Evolutionary conservation across 129 eudicot species (phyloP), one percentile per base, ranked within the genome.

Genomic region (Smallanthus sonchifolius): DNA sequence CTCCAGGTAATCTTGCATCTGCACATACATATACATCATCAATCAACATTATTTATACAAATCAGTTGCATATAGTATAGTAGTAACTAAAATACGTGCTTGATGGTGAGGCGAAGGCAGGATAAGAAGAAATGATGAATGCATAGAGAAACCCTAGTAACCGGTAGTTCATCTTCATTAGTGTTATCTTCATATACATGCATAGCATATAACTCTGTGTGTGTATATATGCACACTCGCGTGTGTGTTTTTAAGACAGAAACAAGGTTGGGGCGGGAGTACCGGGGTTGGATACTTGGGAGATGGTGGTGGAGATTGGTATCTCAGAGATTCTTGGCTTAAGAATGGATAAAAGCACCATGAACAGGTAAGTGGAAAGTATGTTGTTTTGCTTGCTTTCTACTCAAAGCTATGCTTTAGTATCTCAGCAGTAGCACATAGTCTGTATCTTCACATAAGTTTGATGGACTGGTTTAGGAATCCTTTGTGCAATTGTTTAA

Each of bases 1-100:
- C 77, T 78, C 79, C 72, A 67, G 75, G 63, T 77, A 72, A 79
- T 76, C 77, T 84, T 65, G 81, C 82, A 87, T 84, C 89, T 87
- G 83, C 82, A 75, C 16, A 65, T 51, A 52, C 76, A 69, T 10
- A 70, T 49, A 19, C 49, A 74, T 32, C 10, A 40, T 60, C 56
- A 56, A 80, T 13, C 45, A 72, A 67, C 30, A 28, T 10, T 44
- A 7, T 42, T 6, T 1, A 60, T 35, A 48, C 15, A 24, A 55
- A 55, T 7, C 10, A 10, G 49, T 34, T 13, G 35, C 39, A 19
- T 37, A 57, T 13, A 40, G 55, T 4, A 63, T 34, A 44, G 24
- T 64, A 56, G 10, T 34, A 76, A 19, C 49, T 24, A 51, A 24
- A 48, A 15, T 67, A 68, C 65, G 28, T 65, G 40, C 72, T 67